Base-by-base conservation (phyloP, 306 rosid genomes). In the Vigna radiata region DNA sequence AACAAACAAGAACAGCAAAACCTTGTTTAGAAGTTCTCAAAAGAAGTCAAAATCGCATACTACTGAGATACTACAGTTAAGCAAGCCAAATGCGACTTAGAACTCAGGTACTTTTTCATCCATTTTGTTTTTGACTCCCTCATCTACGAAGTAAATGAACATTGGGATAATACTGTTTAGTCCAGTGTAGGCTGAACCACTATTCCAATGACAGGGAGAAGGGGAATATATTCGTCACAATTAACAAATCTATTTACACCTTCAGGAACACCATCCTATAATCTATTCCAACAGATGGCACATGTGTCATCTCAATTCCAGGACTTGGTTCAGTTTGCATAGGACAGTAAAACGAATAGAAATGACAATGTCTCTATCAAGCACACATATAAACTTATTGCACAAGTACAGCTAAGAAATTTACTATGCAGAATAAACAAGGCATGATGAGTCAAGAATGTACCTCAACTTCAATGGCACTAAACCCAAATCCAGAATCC, bases 401-500 rank as follows among this genome's bases (percentile, higher is more conserved):
- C 49, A 60, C 13, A 63, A 50, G 19, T 19, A n/a, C 13, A 76
- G 64, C 1, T 6, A 48, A 61, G 9, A 7, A 59, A 15, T 27
- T 27, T 23, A 23, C 23, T 9, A 21, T 9, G 15, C 62, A 21
- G 21, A 29, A 47, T 0, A 18, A 11, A 43, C 71, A 61, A 75
- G 1, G 49, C 49, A 44, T 10, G 23, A 4, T 3, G 23, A 9
- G 65, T 58, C 9, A 12, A 33, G 66, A n/a, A 62, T 5, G 64
- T 86, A 95, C 99, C 99, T 95, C 99, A 83, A 95, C 99, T 95
- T 95, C 99, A 69, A 95, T 89, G 27, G 96, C 99, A 59, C 99
- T 95, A 61, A 95, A 95, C 33, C 97, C 97, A 27, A 92, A 92
- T 76, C 94, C 99, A 75, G 99, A 95, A 84, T 95, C 97, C 23